A percentile compares a stretch with the other conserved stretches of the same genome.
These are phyloP conservation scores for Phlyctochytrium planicorne DNA, from an alignment of 192 early-diverging fungal species.

Conservation along the genomic window DNA sequence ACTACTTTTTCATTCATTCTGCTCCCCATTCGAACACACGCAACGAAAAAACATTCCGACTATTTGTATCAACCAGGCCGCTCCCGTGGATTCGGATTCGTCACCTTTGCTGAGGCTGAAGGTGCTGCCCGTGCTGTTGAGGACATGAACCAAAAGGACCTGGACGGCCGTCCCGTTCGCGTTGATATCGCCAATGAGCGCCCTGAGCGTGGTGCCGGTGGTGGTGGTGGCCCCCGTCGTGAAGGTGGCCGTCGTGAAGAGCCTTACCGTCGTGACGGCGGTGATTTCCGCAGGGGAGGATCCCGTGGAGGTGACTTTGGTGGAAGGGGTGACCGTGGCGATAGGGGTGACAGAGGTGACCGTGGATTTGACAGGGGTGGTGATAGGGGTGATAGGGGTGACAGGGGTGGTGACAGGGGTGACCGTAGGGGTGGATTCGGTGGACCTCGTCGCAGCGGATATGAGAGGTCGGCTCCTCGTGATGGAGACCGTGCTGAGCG, in stretches of 20 bases:
- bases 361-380: slow-evolving; percentile 7
- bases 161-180: slow-evolving; percentile 81
- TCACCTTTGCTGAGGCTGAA: slow-evolving; percentile 52
- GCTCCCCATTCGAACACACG: too few species aligned
- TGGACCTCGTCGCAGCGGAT: too few species aligned
- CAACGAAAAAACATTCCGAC: too few species aligned
- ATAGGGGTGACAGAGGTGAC: slow-evolving; percentile 17
- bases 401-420: not conserved
- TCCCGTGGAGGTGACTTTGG: slow-evolving; percentile 8
- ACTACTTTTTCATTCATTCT: too few species aligned
- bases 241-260: not conserved
- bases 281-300: slow-evolving; percentile 23
- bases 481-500: too few species aligned
- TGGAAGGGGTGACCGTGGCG: slow-evolving; percentile 30
- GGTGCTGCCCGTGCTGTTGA: slow-evolving; percentile 56
- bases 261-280: slow-evolving; percentile 27
- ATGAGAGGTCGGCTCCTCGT: too few species aligned
- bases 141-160: slow-evolving; percentile 62
- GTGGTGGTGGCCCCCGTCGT: slow-evolving; percentile 25
- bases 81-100: slow-evolving; percentile 89
- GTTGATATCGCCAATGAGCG: slow-evolving; percentile 72
- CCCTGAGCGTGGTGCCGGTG: slow-evolving; percentile 27
- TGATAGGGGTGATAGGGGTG: not conserved
- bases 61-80: slow-evolving; percentile 47
- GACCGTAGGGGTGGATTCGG: not conserved